Conservation (phyloP, 2,329 filamentous ascomycete genomes). For the Xylariaceae sp. region DNA sequence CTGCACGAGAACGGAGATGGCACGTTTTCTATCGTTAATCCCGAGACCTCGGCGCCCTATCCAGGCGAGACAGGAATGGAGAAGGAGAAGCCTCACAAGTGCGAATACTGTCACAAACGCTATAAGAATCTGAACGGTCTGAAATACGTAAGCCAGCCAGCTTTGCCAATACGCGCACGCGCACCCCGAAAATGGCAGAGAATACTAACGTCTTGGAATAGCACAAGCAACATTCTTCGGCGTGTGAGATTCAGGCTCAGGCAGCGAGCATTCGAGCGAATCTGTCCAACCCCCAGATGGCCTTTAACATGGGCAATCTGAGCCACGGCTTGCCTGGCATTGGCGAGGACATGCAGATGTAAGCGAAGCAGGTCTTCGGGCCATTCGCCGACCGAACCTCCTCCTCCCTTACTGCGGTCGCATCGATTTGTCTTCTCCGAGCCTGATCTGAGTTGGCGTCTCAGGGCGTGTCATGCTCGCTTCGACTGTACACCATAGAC, state of each 20-base stretch:
- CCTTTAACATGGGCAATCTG: slow-evolving; percentile 27
- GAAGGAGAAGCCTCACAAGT: slow-evolving; percentile 98
- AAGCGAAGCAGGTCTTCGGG: slow-evolving; percentile 10
- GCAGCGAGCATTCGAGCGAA: slow-evolving; percentile 38
- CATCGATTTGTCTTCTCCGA: slow-evolving; percentile 6
- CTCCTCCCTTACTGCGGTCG: slow-evolving; percentile 6
- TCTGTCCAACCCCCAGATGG: slow-evolving; percentile 29
- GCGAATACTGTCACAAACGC: slow-evolving; percentile 92
- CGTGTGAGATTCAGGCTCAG: slow-evolving; percentile 78
- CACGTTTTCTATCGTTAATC: slow-evolving; percentile 97
- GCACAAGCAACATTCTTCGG: slow-evolving; percentile 77
- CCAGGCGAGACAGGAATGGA: slow-evolving; percentile 98
- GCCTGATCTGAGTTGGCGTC: slow-evolving; percentile 1
- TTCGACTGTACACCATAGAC: slow-evolving; percentile 26
- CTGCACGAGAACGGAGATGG: slow-evolving; percentile 95
- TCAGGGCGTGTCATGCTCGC: slow-evolving; percentile 9
- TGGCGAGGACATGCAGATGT: slow-evolving; percentile 45
- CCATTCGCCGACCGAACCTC: not conserved
- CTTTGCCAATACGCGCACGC: no score
- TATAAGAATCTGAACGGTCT: slow-evolving; percentile 99
- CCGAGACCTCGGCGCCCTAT: slow-evolving; percentile 88
- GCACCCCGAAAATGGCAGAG: no score
- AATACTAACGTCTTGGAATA: slow-evolving; percentile 30
- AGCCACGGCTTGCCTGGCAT: slow-evolving; percentile 47
- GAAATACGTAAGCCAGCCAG: slow-evolving; percentile 88